Evolutionary conservation across 768 basidiomycete genomes (phyloP), one percentile per base, ranked within the genome.

Genomic region (Tremella mesenterica): DNA sequence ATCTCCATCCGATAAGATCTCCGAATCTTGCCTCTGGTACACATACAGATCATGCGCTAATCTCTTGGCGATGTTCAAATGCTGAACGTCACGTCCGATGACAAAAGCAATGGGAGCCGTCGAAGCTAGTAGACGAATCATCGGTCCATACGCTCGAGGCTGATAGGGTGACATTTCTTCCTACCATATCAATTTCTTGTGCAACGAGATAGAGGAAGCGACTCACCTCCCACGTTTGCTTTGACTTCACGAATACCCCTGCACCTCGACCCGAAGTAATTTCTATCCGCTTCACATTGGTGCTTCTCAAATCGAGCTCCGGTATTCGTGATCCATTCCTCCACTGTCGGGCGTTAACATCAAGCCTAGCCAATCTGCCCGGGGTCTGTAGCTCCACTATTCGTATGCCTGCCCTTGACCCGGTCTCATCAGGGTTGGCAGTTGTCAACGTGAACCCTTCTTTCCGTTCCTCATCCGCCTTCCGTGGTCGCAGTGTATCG

Each of bases 401-500:
- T 46, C 74, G 78, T 76, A 82, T 86, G 2, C 88, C 88, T 63
- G 83, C 77, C 50, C 88, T 69, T 1, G 84, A 76, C 1, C 86
- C 86, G 52, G 78, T 80, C 63, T 88, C 86, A 1, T 76, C 64
- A 0, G 89, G 87, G 28, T 79, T 76, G 1, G 82, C 79, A 4
- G 84, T 82, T 0, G 87, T 91, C 51, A 92, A 72, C 1, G 84
- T 87, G 68, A 88, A 90, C 2, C 64, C 63, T 18, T 62, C 51
- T 38, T 60, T 63, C 20, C 52, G 23, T 21, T 51, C 36, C 29
- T 57, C 57, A n/a, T 52, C 50, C 55, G 47, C 44, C 6, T 25
- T 38, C 49, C 31, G 55, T 28, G 45, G 49, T 3, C 26, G 36
- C 33, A 56, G 27, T 26, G 29, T 41, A n/a, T 49, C 31, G 25